Evolutionary conservation across 371 early-diverging fungal species (phyloP).

Genomic region (Haplosporangium sp.): DNA sequence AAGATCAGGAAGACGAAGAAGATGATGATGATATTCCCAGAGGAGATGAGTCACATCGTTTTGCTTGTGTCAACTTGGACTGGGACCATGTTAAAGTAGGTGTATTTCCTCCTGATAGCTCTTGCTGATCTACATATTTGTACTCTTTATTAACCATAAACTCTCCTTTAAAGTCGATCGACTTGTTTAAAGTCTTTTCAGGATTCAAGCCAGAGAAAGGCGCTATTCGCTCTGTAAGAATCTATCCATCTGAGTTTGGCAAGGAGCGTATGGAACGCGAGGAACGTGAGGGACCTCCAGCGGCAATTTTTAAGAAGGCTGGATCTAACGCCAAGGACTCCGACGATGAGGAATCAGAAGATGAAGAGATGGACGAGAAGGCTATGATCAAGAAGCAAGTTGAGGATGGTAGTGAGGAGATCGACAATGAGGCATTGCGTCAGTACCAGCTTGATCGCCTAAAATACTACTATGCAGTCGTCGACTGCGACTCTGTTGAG

Average conservation of each 20-base stretch:
- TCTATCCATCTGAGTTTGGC: slow-evolving; percentile 98
- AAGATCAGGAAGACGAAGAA: slow-evolving; percentile 67
- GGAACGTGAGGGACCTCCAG: slow-evolving; percentile 86
- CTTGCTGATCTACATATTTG: not conserved
- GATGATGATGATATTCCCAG: slow-evolving; percentile 72
- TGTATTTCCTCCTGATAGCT: not conserved
- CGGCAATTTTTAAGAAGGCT: slow-evolving; percentile 72
- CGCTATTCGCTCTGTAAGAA: slow-evolving; percentile 78
- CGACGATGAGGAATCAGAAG: slow-evolving; percentile 60
- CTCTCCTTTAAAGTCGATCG: slow-evolving; percentile 70
- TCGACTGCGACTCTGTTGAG: slow-evolving; percentile 88
- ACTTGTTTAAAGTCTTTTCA: slow-evolving; percentile 89
- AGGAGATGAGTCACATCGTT: slow-evolving; percentile 89
- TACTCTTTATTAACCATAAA: not conserved
- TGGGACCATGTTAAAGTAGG: slow-evolving; percentile 90
- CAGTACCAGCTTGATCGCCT: slow-evolving; percentile 95
- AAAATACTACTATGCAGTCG: slow-evolving; percentile 93
- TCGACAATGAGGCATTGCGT: slow-evolving; percentile 87
- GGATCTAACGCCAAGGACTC: slow-evolving; percentile 53
- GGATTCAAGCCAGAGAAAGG: slow-evolving; percentile 87
- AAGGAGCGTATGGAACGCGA: slow-evolving; percentile 87
- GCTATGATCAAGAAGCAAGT: slow-evolving; percentile 63
- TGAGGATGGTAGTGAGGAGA: slow-evolving; percentile 77
- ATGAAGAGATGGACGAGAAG: slow-evolving; percentile 64
- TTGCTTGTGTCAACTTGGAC: slow-evolving; percentile 97